Evolutionary conservation across 768 basidiomycete genomes (phyloP), one percentile per base, ranked within the genome.

Genomic region (Tricholoma saponaceum): DNA sequence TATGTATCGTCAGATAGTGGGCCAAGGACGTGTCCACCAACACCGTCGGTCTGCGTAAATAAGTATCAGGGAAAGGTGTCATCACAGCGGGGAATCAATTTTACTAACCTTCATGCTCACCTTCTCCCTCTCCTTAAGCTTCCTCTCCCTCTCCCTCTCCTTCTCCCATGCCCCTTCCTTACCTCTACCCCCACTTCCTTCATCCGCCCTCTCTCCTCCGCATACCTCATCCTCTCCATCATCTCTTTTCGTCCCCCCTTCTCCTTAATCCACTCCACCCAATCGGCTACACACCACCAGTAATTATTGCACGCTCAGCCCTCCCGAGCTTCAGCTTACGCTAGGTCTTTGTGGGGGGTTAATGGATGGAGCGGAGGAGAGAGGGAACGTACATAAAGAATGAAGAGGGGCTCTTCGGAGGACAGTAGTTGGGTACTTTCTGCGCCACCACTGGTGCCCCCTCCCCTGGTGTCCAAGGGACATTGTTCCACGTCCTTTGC

Each of bases 371-470:
- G 30, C 30, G 26, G n/a, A n/a, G n/a, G n/a, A n/a, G n/a, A n/a
- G n/a, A n/a, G n/a, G n/a, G n/a, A n/a, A 80, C 92, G 76, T 67
- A 95, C 95, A 73, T 99, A 99, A 59, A 98, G 93, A 68, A 99
- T 98, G 74, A 99, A 99, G 22, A 99, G 79, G 1, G 96, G 96
- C 67, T 98, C 96, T 70, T 99, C 96, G n/a, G 91, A 72, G 33
- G 82, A 69, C n/a, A n/a, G n/a, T n/a, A n/a, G n/a, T n/a, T n/a
- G n/a, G n/a, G n/a, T n/a, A n/a, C n/a, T n/a, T n/a, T 72, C 97
- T 94, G 67, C 98, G 88, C n/a, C 95, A 98, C 96, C 96, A 98
- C 64, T 83, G 79, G 70, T n/a, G n/a, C n/a, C n/a, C n/a, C n/a
- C 98, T 96, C 46, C 95, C 92, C 94, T 60, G 83, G 77, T 2